Base-by-base conservation (phyloP, 2,329 filamentous ascomycete species). In the Alternaria gaisen region DNA sequence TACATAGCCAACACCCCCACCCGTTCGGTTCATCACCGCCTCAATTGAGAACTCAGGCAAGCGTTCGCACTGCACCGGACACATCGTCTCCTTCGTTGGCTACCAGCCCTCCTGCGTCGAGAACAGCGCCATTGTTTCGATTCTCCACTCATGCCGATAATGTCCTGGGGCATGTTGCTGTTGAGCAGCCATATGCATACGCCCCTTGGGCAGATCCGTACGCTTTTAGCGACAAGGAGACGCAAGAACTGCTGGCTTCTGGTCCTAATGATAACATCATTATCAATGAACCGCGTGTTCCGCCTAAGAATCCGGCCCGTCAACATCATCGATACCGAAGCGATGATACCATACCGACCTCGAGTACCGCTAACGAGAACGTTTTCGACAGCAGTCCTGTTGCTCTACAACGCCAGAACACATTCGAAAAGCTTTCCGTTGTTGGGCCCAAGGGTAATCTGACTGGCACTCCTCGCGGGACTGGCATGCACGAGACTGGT, bases 261-360 rank as follows among this genome's bases (percentile, higher is more conserved):
- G 76, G 76, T 7, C 75, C 76, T 10, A 78, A 77, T 56, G 76
- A 78, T 34, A 72, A 77, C 9, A 76, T 78, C 42, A 53, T 77
- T 32, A 70, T 72, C 46, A 63, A 69, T 14, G 34, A 71, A 51
- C 67, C 70, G n/a, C 34, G 34, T 16, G 48, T 50, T 9, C 30
- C 40, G 20, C 42, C 40, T 7, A 32, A 53, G 4, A 53, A 30
- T 11, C 50, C 53, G 5, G 41, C 46, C 32, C 47, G 22, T 16
- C 41, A 46, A 16, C 52, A 58, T 43, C 41, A 55, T 26, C 55
- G 38, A 16, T 52, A 57, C 32, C 36, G 50, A 48, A 60, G 47
- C 16, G 40, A 46, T 24, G 50, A 48, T 24, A 34, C 20, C 7
- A 32, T 32, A 24, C 34, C 42, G 5, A 53, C 28, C 6, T 38